Percentiles rank a stretch among this genome's conserved stretches.
Evolutionary conservation across 805 yeast genomes (phyloP).

Genomic region (Teunomyces panamensis): DNA sequence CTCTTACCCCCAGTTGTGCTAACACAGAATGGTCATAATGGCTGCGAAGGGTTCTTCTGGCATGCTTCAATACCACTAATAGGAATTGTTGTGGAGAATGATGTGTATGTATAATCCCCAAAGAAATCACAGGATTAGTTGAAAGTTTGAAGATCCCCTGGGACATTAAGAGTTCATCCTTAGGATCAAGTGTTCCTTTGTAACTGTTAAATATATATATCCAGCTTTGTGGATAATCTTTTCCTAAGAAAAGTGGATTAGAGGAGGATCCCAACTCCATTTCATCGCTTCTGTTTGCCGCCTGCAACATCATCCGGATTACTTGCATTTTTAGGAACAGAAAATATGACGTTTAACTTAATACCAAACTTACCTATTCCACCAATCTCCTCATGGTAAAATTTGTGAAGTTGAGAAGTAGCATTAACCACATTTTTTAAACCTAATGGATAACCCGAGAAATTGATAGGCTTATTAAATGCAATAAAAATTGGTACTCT

Average conservation of each 20-base stretch:
- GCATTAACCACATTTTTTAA: constrained; percentile 25
- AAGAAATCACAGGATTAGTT: constrained; percentile 27
- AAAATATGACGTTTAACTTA: constrained; percentile 25
- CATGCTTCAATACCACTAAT: constrained; percentile 23
- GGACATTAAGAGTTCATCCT: constrained; percentile 15
- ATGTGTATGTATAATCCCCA: constrained; percentile 30
- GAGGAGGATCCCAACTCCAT: constrained; percentile 16
- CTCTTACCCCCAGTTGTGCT: constrained; percentile 9
- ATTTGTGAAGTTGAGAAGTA: constrained; percentile 17
- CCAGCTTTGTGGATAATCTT: constrained; percentile 24
- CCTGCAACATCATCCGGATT: constrained; percentile 19
- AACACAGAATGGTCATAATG: constrained; percentile 26
- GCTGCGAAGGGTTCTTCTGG: constrained; percentile 14
- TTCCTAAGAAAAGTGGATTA: constrained; percentile 16
- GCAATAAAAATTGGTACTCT: constrained; percentile 30
- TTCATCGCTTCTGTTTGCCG: constrained; percentile 24
- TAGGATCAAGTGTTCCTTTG: constrained; percentile 7
- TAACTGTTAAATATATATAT: constrained; percentile 13
- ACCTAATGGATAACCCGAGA: constrained; percentile 16
- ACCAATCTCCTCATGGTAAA: constrained; percentile 20
- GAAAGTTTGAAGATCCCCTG: constrained; percentile 19
- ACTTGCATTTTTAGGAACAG: constrained; percentile 22
- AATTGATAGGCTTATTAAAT: constrained; percentile 27
- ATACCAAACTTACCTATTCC: constrained; percentile 24
- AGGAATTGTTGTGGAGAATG: constrained; percentile 15